Conservation (phyloP, 2,329 filamentous ascomycete species). For the Penicillium sp. region DNA sequence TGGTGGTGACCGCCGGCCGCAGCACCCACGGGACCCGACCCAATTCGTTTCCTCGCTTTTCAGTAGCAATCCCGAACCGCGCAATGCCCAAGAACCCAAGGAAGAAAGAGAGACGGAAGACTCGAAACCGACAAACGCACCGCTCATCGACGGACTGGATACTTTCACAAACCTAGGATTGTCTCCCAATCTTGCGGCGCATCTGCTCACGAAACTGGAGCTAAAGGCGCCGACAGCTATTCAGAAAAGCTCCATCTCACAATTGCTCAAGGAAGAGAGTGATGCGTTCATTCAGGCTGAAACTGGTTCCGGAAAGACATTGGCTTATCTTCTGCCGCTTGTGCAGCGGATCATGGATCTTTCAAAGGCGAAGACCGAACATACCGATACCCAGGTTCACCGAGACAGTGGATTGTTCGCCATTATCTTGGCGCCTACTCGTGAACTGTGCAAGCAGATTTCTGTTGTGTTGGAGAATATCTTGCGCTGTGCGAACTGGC, state of each 20-base stretch:
- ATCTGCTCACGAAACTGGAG: conserved; percentile 78
- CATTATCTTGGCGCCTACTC: conserved; percentile 86
- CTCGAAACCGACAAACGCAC: conserved; percentile 78
- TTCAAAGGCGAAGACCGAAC: conserved; percentile 49
- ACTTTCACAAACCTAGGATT: conserved; percentile 85
- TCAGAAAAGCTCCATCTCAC: conserved; percentile 81
- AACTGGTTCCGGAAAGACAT: conserved; percentile 94
- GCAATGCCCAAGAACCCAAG: conserved; percentile 48
- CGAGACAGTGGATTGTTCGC: conserved; percentile 88
- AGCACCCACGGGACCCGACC: conserved; percentile 43
- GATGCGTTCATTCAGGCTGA: conserved; percentile 97
- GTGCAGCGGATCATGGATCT: conserved; percentile 82
- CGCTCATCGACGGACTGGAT: conserved; percentile 74
- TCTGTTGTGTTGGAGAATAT: conserved; percentile 79
- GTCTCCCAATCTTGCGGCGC: conserved; percentile 72
- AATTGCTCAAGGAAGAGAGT: conserved; percentile 72
- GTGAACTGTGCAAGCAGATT: conserved; percentile 93
- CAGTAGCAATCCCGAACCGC: conserved; percentile 76
- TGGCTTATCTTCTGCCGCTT: conserved; percentile 91
- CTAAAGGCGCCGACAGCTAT: conserved; percentile 91
- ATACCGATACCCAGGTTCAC: conserved; percentile 57
- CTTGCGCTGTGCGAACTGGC: conserved; percentile 85
- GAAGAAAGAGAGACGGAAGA: conserved; percentile 45
- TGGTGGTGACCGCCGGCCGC: conserved; percentile 16
- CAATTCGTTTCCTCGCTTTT: conserved; percentile 88